Percentiles rank a stretch among this genome's conserved stretches.
Conservation (phyloP, 495 filamentous ascomycete species). For the Hypoxylon fuscum region DNA sequence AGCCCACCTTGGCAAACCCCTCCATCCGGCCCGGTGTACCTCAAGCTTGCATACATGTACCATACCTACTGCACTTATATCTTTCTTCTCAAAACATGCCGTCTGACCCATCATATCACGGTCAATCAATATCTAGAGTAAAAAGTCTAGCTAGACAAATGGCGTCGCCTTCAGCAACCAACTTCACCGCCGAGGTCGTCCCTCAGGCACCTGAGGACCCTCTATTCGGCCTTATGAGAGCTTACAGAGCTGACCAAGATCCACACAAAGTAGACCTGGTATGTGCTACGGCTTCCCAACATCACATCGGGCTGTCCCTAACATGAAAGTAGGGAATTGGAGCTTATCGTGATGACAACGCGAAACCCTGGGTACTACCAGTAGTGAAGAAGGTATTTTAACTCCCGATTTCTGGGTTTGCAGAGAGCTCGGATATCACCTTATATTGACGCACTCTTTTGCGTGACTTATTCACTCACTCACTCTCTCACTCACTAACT, state of each 20-base stretch:
- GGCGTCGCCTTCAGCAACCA: constrained; percentile 59
- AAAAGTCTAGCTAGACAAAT: constrained; percentile 44
- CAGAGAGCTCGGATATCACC: constrained; percentile 12
- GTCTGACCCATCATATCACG: constrained; percentile 39
- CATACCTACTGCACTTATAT: too few relatives aligned
- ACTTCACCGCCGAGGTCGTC: constrained; percentile 80
- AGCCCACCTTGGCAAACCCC: constrained; percentile 29
- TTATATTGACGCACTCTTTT: constrained; percentile 46
- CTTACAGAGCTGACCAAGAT: constrained; percentile 83
- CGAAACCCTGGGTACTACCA: constrained; percentile 97
- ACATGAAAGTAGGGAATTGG: constrained; percentile 73
- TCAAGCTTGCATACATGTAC: too few relatives aligned
- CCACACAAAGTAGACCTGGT: constrained; percentile 90
- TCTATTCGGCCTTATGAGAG: constrained; percentile 91
- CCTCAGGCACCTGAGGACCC: constrained; percentile 94
- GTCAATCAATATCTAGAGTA: constrained; percentile 41
- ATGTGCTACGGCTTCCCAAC: constrained; percentile 19
- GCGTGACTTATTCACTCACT: constrained; percentile 31
- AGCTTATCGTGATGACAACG: constrained; percentile 93
- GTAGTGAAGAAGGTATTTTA: constrained; percentile 90
- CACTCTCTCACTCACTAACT: constrained; percentile 36
- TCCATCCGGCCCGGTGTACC: constrained; percentile 3
- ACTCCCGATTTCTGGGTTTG: background rate
- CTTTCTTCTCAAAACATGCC: constrained; percentile 40
- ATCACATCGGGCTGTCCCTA: constrained; percentile 9